Evolutionary conservation across 345 rosid genomes (phyloP).

Genomic region (Stellera chamaejasme): DNA sequence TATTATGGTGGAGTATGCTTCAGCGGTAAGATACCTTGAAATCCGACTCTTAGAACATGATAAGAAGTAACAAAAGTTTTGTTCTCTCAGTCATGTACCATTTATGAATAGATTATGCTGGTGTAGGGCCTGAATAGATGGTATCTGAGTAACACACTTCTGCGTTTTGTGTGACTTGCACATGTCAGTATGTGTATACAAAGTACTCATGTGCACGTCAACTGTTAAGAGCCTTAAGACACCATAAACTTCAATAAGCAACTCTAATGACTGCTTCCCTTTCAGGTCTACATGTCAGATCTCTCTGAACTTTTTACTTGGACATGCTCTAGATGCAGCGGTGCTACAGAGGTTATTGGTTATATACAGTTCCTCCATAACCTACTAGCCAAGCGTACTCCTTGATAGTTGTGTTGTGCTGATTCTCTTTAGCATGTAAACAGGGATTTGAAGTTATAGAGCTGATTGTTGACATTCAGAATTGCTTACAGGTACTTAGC

Average conservation of each 20-base stretch:
- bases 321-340: constrained; percentile 86
- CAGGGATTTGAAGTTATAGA: constrained; percentile 88
- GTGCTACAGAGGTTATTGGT: constrained; percentile 48
- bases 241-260: neutral
- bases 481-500: constrained; percentile 67
- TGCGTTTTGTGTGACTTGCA: too few species aligned
- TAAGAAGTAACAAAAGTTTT: too few species aligned
- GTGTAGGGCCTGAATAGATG: too few species aligned
- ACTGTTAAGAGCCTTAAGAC: too few species aligned
- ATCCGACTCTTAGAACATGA: too few species aligned
- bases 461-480: constrained; percentile 68
- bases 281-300: constrained; percentile 83
- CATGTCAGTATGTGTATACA: too few species aligned
- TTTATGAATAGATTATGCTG: too few species aligned
- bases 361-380: neutral
- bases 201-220: too few species aligned
- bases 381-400: constrained; percentile 4
- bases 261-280: constrained; percentile 9
- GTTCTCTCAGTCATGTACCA: too few species aligned
- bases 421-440: constrained; percentile 15
- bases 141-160: too few species aligned
- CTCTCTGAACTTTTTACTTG: constrained; percentile 72
- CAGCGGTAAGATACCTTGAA: constrained; percentile 54
- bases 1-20: constrained; percentile 83
- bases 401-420: constrained; percentile 4